Conservation (phyloP, 1,139 yeast species). For the Hanseniaspora uvarum region DNA sequence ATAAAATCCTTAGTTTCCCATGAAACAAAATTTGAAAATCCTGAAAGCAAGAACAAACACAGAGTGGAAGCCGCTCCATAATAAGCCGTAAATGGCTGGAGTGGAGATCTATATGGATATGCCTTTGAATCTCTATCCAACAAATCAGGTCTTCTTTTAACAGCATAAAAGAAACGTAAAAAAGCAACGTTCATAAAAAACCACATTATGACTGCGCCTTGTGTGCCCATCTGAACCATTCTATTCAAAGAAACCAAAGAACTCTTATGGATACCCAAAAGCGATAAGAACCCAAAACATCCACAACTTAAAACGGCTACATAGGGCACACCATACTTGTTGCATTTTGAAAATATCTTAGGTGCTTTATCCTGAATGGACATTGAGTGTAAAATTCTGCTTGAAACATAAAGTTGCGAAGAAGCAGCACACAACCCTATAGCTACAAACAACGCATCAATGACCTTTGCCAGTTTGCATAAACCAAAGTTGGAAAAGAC, state of each 20-base stretch:
- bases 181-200: constrained; percentile 67
- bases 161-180: constrained; percentile 60
- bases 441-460: constrained; percentile 59
- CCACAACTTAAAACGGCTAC: constrained; percentile 56
- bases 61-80: constrained; percentile 49
- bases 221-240: constrained; percentile 56
- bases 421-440: constrained; percentile 53
- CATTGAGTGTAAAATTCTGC: constrained; percentile 35
- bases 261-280: constrained; percentile 47
- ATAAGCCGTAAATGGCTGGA: constrained; percentile 68
- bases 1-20: constrained; percentile 61
- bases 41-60: constrained; percentile 45
- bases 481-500: constrained; percentile 39
- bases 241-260: constrained; percentile 58
- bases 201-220: constrained; percentile 75
- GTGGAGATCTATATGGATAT: constrained; percentile 66
- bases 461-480: constrained; percentile 55
- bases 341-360: constrained; percentile 47
- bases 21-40: constrained; percentile 57
- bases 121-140: constrained; percentile 49
- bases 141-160: constrained; percentile 54
- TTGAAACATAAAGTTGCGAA: constrained; percentile 35
- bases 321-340: constrained; percentile 61
- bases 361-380: constrained; percentile 67
- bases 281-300: constrained; percentile 51